These are phyloP conservation scores for Yamadazyma insecticola DNA, from an alignment of 805 yeast genomes.

Conservation along the genomic window DNA sequence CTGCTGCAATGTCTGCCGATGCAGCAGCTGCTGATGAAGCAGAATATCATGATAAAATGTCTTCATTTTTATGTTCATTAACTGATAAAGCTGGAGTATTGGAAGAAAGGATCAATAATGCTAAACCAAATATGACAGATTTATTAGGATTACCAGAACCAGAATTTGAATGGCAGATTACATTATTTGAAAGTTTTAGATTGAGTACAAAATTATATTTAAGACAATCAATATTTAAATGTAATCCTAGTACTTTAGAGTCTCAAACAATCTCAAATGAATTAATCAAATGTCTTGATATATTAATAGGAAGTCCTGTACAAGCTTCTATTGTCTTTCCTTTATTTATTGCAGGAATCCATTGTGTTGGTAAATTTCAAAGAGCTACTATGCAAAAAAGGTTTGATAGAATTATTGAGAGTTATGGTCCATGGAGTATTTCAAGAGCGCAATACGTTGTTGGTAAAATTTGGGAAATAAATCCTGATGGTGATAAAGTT, in stretches of 20 bases:
- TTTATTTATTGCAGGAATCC: constrained; percentile 71
- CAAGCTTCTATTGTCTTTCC: constrained; percentile 76
- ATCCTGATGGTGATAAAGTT: constrained; percentile 50
- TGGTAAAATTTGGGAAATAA: constrained; percentile 45
- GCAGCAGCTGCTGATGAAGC: constrained; percentile 13
- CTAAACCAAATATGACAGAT: constrained; percentile 50
- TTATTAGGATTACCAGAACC: constrained; percentile 34
- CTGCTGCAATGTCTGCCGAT: no score
- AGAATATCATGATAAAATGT: constrained; percentile 19
- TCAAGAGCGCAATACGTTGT: constrained; percentile 40
- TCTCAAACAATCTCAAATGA: constrained; percentile 55
- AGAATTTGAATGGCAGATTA: constrained; percentile 62
- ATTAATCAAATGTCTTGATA: constrained; percentile 52
- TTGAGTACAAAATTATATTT: constrained; percentile 63
- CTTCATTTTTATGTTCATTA: constrained; percentile 20
- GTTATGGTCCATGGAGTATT: constrained; percentile 68
- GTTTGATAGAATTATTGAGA: constrained; percentile 50
- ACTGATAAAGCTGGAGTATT: constrained; percentile 31
- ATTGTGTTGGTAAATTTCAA: constrained; percentile 50
- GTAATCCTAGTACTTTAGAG: constrained; percentile 60
- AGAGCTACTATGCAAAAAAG: constrained; percentile 48
- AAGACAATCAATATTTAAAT: constrained; percentile 56
- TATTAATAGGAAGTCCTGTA: constrained; percentile 59
- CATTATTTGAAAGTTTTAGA: constrained; percentile 69
- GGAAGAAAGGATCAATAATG: constrained; percentile 45